A percentile compares a stretch with the other conserved stretches of the same genome.
Evolutionary conservation across 352 stramenopile genomes (phyloP).

Genomic region (Pythium scleroteichum): DNA sequence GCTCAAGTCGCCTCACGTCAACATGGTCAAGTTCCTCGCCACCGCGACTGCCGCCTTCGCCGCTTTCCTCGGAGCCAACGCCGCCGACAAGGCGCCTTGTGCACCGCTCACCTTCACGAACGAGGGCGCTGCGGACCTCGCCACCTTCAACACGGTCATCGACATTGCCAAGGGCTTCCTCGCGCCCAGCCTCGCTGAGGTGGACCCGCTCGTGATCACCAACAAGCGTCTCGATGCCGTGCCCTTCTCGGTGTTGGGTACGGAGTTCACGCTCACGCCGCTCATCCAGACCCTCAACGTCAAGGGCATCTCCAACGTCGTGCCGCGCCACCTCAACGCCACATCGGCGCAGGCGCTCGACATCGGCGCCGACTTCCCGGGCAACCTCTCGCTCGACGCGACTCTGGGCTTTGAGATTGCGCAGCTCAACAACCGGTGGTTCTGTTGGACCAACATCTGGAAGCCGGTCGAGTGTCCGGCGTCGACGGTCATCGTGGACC

Average conservation of each 20-base stretch:
- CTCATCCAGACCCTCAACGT: slow-evolving; percentile 53
- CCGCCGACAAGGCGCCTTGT: slow-evolving; percentile 35
- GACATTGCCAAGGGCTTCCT: slow-evolving; percentile 38
- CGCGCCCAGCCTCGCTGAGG: slow-evolving; percentile 25
- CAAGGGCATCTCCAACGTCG: slow-evolving; percentile 43
- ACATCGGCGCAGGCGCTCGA: slow-evolving; percentile 40
- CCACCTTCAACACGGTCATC: slow-evolving; percentile 47
- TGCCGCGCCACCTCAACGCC: slow-evolving; percentile 53
- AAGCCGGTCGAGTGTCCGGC: slow-evolving; percentile 46
- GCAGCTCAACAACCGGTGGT: slow-evolving; percentile 64
- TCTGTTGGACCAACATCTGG: slow-evolving; percentile 59
- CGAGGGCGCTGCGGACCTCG: slow-evolving; percentile 37
- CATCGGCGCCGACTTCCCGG: slow-evolving; percentile 48
- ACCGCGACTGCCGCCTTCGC: slow-evolving; percentile 29
- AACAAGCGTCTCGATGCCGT: slow-evolving; percentile 45
- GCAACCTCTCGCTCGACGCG: slow-evolving; percentile 35
- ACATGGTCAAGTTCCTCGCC: slow-evolving; percentile 44
- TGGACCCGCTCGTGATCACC: slow-evolving; percentile 40
- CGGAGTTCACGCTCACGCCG: slow-evolving; percentile 52
- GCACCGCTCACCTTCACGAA: slow-evolving; percentile 44
- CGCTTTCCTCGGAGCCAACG: slow-evolving; percentile 18
- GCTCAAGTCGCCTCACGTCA: slow-evolving; percentile 12
- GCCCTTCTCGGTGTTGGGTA: slow-evolving; percentile 50
- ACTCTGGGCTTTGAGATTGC: slow-evolving; percentile 49
- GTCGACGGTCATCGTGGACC: slow-evolving; percentile 37